Evolutionary conservation across 2,329 filamentous ascomycete genomes (phyloP).

Genomic region (Pezicula carpinea): DNA sequence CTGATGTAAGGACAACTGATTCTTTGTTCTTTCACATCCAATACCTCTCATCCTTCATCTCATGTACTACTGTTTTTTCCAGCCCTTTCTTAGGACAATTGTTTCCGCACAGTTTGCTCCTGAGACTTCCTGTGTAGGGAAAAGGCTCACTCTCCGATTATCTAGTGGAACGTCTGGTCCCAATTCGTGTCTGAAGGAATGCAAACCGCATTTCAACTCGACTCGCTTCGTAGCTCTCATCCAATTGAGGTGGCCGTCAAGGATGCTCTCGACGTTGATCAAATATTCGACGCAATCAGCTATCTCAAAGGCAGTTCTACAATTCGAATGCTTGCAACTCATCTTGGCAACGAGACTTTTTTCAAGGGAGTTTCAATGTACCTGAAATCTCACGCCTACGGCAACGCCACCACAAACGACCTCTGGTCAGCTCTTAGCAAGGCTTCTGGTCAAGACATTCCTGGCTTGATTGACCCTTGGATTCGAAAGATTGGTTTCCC

Average conservation of each 20-base stretch:
- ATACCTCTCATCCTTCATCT: no score
- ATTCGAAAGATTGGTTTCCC: slow-evolving; percentile 95
- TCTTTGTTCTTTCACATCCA: no score
- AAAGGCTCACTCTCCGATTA: no score
- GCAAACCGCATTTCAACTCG: slow-evolving; percentile 85
- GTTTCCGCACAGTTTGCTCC: no score
- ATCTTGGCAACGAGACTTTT: slow-evolving; percentile 85
- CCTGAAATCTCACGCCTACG: slow-evolving; percentile 81
- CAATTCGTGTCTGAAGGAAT: slow-evolving; percentile 96
- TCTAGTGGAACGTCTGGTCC: slow-evolving; percentile 98
- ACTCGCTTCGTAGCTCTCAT: slow-evolving; percentile 86
- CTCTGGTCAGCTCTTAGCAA: slow-evolving; percentile 86
- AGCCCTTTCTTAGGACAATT: no score
- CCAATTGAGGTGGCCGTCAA: slow-evolving; percentile 93
- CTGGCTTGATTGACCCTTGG: slow-evolving; percentile 87
- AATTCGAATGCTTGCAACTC: slow-evolving; percentile 90
- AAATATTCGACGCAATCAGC: slow-evolving; percentile 96
- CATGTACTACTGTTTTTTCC: no score
- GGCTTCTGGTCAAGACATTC: slow-evolving; percentile 82
- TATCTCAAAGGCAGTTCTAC: slow-evolving; percentile 96
- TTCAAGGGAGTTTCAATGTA: slow-evolving; percentile 86
- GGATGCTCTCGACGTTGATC: slow-evolving; percentile 92
- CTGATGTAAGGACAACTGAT: no score
- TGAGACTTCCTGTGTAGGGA: no score
- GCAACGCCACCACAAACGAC: slow-evolving; percentile 85